phyloP scores from a whole-genome alignment of 192 early-diverging fungal species.

The Backusella mclennaniae region DNA sequence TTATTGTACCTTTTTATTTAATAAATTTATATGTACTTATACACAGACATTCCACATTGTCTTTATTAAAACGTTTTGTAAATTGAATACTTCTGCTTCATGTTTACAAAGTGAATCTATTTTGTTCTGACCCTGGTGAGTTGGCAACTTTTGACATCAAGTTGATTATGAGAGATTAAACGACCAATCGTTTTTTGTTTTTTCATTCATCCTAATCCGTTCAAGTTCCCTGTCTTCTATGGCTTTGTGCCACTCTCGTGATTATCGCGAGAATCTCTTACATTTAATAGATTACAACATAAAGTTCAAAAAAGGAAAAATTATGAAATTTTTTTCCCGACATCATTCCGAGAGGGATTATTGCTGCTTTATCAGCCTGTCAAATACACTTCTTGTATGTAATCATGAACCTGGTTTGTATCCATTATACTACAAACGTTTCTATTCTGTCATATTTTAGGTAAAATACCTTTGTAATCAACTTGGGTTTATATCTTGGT shows the following conservation, averaged over 20 bases:
- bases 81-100: background rate
- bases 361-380: background rate
- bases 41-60: background rate
- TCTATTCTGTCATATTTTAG: background rate
- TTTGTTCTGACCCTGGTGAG: background rate
- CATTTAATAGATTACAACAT: background rate
- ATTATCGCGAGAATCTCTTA: background rate
- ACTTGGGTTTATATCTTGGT: background rate
- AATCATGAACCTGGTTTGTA: background rate
- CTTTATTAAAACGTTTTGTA: background rate
- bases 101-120: background rate
- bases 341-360: background rate
- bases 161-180: background rate
- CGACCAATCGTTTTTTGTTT: background rate
- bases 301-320: background rate
- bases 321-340: background rate
- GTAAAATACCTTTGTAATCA: background rate
- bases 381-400: background rate
- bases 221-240: background rate
- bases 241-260: background rate
- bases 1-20: background rate
- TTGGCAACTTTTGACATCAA: background rate
- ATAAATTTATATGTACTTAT: background rate
- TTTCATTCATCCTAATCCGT: background rate
- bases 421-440: background rate